Percentiles rank a stretch among this genome's conserved stretches.
These are phyloP conservation scores for Ochetophila trinervis DNA, from an alignment of 306 rosid genomes.

Conservation along the genomic window DNA sequence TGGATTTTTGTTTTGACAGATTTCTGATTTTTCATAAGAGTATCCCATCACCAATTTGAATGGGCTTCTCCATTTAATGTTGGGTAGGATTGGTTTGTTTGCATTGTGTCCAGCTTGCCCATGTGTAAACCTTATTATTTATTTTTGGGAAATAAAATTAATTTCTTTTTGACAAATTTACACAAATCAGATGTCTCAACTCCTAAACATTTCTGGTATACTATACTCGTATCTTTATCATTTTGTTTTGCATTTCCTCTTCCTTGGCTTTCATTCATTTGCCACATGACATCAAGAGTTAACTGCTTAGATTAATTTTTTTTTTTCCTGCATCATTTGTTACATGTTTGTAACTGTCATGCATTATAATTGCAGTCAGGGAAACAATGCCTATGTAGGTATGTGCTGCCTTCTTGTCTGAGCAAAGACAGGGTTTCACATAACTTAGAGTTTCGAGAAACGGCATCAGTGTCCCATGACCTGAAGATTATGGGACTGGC, in stretches of 20 bases:
- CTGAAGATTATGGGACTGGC: conserved; percentile 70
- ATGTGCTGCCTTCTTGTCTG: conserved; percentile 64
- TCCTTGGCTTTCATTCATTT: background rate
- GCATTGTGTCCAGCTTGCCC: too few relatives aligned
- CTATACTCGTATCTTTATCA: background rate
- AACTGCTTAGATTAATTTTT: background rate
- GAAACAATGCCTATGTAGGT: conserved; percentile 87
- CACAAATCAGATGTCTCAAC: too few relatives aligned
- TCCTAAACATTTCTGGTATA: too few relatives aligned
- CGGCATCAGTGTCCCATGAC: conserved; percentile 51
- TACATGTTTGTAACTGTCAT: background rate
- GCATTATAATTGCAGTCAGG: conserved; percentile 61
- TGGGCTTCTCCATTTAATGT: too few relatives aligned
- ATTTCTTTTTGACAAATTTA: too few relatives aligned
- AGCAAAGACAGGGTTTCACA: conserved; percentile 48
- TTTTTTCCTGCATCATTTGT: conserved; percentile 12
- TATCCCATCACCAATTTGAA: too few relatives aligned
- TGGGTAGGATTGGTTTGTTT: too few relatives aligned
- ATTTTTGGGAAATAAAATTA: too few relatives aligned
- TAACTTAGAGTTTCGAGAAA: conserved; percentile 55
- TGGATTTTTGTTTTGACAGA: background rate
- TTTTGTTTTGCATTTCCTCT: background rate
- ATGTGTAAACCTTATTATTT: too few relatives aligned
- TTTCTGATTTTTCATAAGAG: background rate
- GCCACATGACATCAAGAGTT: background rate